A percentile compares a stretch with the other conserved stretches of the same genome.
phyloP scores from a whole-genome alignment of 352 stramenopile genomes.

The Pythium utonaiense region DNA sequence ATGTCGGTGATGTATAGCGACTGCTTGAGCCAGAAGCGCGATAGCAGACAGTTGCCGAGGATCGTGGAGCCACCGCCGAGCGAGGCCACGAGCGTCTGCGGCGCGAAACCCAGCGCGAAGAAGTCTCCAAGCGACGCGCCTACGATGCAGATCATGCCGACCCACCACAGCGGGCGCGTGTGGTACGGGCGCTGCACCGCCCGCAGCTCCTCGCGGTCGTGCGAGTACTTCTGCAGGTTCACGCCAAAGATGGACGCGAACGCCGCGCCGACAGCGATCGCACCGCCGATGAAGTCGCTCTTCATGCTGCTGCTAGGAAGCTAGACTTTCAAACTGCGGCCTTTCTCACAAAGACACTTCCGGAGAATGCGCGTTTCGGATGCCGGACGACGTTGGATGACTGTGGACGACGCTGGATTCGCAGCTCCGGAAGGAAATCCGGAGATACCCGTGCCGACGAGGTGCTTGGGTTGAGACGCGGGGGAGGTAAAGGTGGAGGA shows the following conservation, averaged over 20 bases:
- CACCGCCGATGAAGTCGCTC: constrained; percentile 72
- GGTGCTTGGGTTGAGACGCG: background rate
- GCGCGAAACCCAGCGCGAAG: constrained; percentile 79
- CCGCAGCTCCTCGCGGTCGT: constrained; percentile 79
- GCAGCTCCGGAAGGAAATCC: background rate
- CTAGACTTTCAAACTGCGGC: too few relatives aligned
- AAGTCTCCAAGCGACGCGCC: constrained; percentile 82
- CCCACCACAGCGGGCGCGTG: constrained; percentile 82
- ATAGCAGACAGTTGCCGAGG: constrained; percentile 80
- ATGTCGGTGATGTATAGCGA: constrained; percentile 84
- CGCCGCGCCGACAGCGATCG: constrained; percentile 68
- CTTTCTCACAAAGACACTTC: background rate
- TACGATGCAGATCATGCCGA: constrained; percentile 86
- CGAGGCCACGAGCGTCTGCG: constrained; percentile 83
- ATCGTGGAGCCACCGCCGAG: constrained; percentile 81
- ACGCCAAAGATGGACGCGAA: constrained; percentile 88
- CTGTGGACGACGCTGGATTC: background rate
- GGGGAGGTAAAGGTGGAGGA: background rate
- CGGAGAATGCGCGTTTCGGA: background rate
- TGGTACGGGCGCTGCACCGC: constrained; percentile 74
- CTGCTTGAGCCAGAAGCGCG: constrained; percentile 86
- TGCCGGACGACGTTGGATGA: background rate
- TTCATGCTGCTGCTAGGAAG: too few relatives aligned
- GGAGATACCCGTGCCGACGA: too few relatives aligned
- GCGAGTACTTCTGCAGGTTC: constrained; percentile 90